Evolutionary conservation across 2,329 filamentous ascomycete genomes (phyloP), one percentile per base, ranked within the genome.

Genomic region (Calonectria pauciramosa): DNA sequence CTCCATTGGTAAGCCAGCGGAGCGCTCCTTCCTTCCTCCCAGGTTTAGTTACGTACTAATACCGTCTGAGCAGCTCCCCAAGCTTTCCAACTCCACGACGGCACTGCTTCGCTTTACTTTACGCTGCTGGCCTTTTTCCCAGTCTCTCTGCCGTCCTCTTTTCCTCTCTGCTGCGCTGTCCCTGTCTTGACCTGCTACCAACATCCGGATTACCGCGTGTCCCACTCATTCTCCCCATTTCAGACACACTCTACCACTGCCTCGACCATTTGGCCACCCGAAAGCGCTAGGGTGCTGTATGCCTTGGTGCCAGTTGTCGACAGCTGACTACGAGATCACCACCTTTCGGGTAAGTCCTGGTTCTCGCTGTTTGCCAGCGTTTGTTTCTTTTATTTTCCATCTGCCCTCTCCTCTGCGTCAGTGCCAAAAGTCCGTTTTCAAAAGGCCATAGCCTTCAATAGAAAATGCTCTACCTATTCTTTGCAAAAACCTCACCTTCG

Each of bases 241-340:
- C 72, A 72, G 74, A 70, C 73, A 71, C 51, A 30, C 59, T 66
- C 26, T 75, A 59, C 28, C 52, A 64, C 73, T 56, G 34, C 36
- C 63, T 63, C 70, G 64, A 28, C 63, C 59, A 75, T 60, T 81
- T 82, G 77, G 77, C 77, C 77, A 76, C 71, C 78, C 76, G 44
- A 59, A 34, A 68, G 56, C 13, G 47, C 68, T 69, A 72, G 75
- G 79, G 74, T 72, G 80, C 83, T 86, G 80, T 87, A 87, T 86
- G 83, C 76, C 82, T 47, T 47, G 10, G 44, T 87, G 87, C 80
- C 78, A 72, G 71, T 84, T 82, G 82, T 81, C 82, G 80, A 82
- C 84, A 82, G 80, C 81, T 82, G 71, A 41, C 79, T 74, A 68
- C 74, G 77, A 78, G 75, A 47, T 23, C 44, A 23, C 44, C 77